Evolutionary conservation across 352 stramenopile species (phyloP).

Genomic region (Phytophthora foliorum): DNA sequence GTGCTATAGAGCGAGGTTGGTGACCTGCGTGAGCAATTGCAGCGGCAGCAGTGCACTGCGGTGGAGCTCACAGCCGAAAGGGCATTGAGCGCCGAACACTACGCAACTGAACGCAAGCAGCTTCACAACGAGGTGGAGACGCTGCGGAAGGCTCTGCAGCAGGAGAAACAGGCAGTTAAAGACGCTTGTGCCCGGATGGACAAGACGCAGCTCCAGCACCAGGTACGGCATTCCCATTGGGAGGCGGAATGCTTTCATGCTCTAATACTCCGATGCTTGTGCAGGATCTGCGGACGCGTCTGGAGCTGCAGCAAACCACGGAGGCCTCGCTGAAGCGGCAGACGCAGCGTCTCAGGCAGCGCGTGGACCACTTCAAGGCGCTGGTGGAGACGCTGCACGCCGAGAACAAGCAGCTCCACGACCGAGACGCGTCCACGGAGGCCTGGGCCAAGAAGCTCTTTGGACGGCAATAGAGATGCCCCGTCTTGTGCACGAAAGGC

Average conservation of each 20-base stretch:
- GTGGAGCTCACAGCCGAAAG: conserved; percentile 37
- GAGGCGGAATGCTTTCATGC: neutral
- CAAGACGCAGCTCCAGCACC: conserved; percentile 27
- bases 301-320: conserved; percentile 25
- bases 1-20: conserved; percentile 24
- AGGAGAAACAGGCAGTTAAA: conserved; percentile 21
- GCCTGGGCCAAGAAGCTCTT: conserved; percentile 40
- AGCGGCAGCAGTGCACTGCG: conserved; percentile 34
- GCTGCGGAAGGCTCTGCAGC: conserved; percentile 21
- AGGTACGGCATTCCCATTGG: conserved; percentile 11
- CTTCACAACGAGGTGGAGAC: conserved; percentile 37
- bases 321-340: conserved; percentile 20
- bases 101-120: conserved; percentile 37
- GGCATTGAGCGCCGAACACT: conserved; percentile 34
- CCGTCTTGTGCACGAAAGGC: conserved; percentile 21
- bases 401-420: conserved; percentile 39
- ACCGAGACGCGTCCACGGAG: conserved; percentile 34
- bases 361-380: conserved; percentile 33
- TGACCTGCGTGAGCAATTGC: conserved; percentile 25
- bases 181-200: conserved; percentile 9
- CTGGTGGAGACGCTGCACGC: conserved; percentile 26
- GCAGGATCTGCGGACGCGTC: conserved; percentile 28
- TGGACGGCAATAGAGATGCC: neutral
- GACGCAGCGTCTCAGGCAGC: conserved; percentile 23
- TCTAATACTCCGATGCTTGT: too few species aligned